Percentiles rank a stretch among this genome's conserved stretches.
Evolutionary conservation across 768 basidiomycete species (phyloP).

Genomic region (Psilocybe cyanescens): DNA sequence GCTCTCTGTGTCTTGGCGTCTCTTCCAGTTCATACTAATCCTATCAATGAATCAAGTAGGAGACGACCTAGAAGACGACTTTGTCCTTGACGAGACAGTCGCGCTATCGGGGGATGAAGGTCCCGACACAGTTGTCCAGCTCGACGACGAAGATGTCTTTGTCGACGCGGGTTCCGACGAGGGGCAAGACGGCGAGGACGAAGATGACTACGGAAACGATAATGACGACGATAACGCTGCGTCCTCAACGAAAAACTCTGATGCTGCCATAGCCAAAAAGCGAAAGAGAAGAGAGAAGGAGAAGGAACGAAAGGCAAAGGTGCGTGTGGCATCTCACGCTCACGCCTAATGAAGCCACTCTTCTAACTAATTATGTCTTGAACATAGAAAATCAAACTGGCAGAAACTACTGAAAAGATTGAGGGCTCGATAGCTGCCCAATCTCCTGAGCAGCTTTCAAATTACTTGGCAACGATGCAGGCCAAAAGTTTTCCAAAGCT

Average conservation of each 20-base stretch:
- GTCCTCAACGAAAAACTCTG: constrained; percentile 17
- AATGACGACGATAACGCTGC: constrained; percentile 23
- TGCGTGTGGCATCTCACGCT: constrained; percentile 23
- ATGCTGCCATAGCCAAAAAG: constrained; percentile 52
- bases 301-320: constrained; percentile 76
- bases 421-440: constrained; percentile 58
- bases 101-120: constrained; percentile 67
- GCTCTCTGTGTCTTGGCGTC: neutral
- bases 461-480: constrained; percentile 70
- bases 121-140: constrained; percentile 22
- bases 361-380: neutral
- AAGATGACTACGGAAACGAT: constrained; percentile 29
- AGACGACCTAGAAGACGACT: constrained; percentile 88
- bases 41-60: constrained; percentile 45
- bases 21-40: neutral
- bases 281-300: constrained; percentile 76
- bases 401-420: constrained; percentile 40
- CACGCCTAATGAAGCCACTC: neutral
- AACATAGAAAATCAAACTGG: constrained; percentile 69
- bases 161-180: constrained; percentile 35
- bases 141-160: constrained; percentile 37
- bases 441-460: constrained; percentile 57
- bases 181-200: constrained; percentile 24
- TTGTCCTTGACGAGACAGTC: constrained; percentile 69
- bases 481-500: constrained; percentile 69